Evolutionary conservation across 192 early-diverging fungal genomes (phyloP).

Genomic region (Entomortierella chlamydospora): DNA sequence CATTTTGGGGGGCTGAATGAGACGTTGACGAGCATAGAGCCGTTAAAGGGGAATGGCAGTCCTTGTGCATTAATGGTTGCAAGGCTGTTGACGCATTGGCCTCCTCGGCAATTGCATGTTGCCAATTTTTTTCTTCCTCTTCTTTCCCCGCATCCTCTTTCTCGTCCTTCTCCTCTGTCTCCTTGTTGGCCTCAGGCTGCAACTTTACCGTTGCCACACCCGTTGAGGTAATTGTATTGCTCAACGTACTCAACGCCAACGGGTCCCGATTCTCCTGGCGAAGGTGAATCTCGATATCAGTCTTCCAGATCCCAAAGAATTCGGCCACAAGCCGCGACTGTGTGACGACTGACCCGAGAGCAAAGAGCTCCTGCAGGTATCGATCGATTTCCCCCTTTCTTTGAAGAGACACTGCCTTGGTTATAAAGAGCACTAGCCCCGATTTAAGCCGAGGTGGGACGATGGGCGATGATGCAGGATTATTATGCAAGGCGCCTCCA

Average conservation of each 20-base stretch:
- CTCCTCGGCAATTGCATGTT: neutral
- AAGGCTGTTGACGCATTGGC: neutral
- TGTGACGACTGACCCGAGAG: slow-evolving; percentile 33
- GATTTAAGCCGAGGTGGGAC: slow-evolving; percentile 31
- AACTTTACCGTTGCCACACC: neutral
- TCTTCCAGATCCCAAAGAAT: slow-evolving; percentile 54
- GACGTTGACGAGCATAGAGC: neutral
- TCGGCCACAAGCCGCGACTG: slow-evolving; percentile 50
- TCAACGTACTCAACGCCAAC: slow-evolving; percentile 17
- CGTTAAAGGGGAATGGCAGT: neutral
- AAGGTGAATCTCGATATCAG: slow-evolving; percentile 43
- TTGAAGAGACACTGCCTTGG: slow-evolving; percentile 39
- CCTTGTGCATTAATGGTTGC: neutral
- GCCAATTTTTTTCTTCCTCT: neutral
- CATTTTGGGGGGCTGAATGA: neutral
- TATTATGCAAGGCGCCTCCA: neutral
- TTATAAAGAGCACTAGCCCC: slow-evolving; percentile 33
- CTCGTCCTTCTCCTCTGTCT: neutral
- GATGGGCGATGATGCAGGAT: neutral
- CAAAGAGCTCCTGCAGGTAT: slow-evolving; percentile 47
- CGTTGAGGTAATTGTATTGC: neutral
- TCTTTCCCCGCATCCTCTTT: neutral
- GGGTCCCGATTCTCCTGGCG: slow-evolving; percentile 50
- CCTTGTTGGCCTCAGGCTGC: neutral
- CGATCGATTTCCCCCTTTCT: slow-evolving; percentile 48